Conservation (phyloP, 805 yeast species). For the Saccharomycopsis malanga region DNA sequence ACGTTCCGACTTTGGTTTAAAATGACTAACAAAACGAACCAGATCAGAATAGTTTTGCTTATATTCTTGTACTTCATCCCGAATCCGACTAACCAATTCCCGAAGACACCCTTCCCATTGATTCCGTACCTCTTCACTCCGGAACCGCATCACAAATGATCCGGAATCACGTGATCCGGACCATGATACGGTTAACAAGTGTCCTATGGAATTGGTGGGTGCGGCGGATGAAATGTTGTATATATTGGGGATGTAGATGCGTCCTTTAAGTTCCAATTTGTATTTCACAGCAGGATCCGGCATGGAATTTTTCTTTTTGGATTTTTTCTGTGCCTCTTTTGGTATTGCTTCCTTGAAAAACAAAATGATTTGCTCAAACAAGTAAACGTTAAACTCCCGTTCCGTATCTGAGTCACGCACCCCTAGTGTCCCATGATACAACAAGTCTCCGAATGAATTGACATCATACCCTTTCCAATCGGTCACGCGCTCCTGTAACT, state of each 20-base stretch:
- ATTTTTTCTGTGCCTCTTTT: conserved; percentile 36
- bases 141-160: conserved; percentile 71
- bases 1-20: conserved; percentile 1
- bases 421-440: conserved; percentile 65
- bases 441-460: conserved; percentile 74
- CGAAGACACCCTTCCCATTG: conserved; percentile 76
- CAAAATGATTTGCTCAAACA: conserved; percentile 67
- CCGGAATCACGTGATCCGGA: conserved; percentile 85
- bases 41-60: neutral
- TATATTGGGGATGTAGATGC: conserved; percentile 70
- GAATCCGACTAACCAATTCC: conserved; percentile 32
- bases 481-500: conserved; percentile 62
- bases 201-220: conserved; percentile 34
- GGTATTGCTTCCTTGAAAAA: conserved; percentile 53
- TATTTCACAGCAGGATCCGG: conserved; percentile 28
- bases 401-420: conserved; percentile 67
- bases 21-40: neutral
- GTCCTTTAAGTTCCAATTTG: conserved; percentile 63
- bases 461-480: conserved; percentile 92
- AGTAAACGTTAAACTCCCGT: conserved; percentile 80
- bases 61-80: conserved; percentile 25
- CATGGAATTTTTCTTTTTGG: conserved; percentile 40
- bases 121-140: conserved; percentile 72
- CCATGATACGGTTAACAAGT: conserved; percentile 65
- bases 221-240: conserved; percentile 34